Evolutionary conservation across 441 rosid species (phyloP).

Genomic region (Populus trichocarpa): DNA sequence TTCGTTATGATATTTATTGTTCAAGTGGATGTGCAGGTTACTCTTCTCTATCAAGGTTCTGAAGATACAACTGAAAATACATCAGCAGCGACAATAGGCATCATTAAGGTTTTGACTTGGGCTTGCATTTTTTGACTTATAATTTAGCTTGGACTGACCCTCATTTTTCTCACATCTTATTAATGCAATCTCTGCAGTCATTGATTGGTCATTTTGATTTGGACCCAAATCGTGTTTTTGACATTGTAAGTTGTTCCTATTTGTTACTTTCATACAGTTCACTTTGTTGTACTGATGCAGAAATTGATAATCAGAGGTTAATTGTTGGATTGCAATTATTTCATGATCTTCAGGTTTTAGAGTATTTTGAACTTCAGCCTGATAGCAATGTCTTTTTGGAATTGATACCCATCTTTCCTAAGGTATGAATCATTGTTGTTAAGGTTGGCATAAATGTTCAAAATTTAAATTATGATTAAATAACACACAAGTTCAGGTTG

Average conservation of each 20-base stretch:
- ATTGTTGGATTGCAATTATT: slow-evolving; percentile 20
- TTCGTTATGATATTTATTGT: background rate
- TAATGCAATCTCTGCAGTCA: slow-evolving; percentile 62
- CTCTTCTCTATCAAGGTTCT: slow-evolving; percentile 86
- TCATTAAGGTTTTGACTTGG: slow-evolving; percentile 73
- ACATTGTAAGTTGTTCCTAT: slow-evolving; percentile 70
- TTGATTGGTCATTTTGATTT: slow-evolving; percentile 98
- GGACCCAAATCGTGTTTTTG: slow-evolving; percentile 99
- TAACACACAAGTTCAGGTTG: background rate
- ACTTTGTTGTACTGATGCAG: background rate
- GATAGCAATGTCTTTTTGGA: slow-evolving; percentile 69
- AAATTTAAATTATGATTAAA: background rate
- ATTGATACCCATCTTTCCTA: slow-evolving; percentile 93
- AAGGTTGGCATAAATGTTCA: background rate
- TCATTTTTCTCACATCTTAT: slow-evolving; percentile 20
- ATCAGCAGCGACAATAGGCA: slow-evolving; percentile 84
- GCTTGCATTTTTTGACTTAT: slow-evolving; percentile 2
- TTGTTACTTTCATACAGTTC: background rate
- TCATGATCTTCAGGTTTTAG: slow-evolving; percentile 68
- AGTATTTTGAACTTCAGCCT: slow-evolving; percentile 94
- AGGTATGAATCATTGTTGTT: slow-evolving; percentile 48
- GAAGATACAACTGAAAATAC: slow-evolving; percentile 63
- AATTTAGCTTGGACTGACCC: slow-evolving; percentile 6
- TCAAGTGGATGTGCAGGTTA: slow-evolving; percentile 50
- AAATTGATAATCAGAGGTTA: slow-evolving; percentile 14